These are phyloP conservation scores for Pseudoperonospora humuli DNA, from an alignment of 352 stramenopile species.

Conservation along the genomic window DNA sequence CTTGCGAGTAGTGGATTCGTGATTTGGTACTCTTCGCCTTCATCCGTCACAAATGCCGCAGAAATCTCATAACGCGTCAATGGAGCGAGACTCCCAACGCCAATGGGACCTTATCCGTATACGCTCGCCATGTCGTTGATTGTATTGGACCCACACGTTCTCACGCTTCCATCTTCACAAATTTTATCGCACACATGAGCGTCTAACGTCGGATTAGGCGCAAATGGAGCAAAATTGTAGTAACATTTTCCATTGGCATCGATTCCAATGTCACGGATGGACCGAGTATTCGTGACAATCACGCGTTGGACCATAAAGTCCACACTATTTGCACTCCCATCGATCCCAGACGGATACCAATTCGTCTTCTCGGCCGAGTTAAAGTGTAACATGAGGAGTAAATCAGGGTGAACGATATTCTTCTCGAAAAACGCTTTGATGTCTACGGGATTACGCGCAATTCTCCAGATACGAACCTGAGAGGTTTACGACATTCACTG, in stretches of 20 bases:
- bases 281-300: constrained; percentile 1
- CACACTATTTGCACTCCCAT: constrained; percentile 25
- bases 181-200: constrained; percentile 13
- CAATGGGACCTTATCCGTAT: constrained; percentile 27
- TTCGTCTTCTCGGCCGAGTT: constrained; percentile 19
- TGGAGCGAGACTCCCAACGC: constrained; percentile 26
- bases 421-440: constrained; percentile 12
- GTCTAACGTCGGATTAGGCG: background rate
- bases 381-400: constrained; percentile 28
- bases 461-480: constrained; percentile 34
- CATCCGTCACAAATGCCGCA: constrained; percentile 18
- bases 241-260: constrained; percentile 25
- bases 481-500: background rate
- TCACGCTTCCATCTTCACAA: constrained; percentile 12
- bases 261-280: constrained; percentile 24
- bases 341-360: constrained; percentile 11
- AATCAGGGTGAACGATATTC: constrained; percentile 13
- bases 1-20: constrained; percentile 17
- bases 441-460: constrained; percentile 10
- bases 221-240: constrained; percentile 21
- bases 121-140: constrained; percentile 18
- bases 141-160: constrained; percentile 9
- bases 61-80: constrained; percentile 32
- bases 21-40: constrained; percentile 29
- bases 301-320: constrained; percentile 38